Percentiles rank a stretch among this genome's conserved stretches.
phyloP scores from a whole-genome alignment of 1,284 basidiomycete species.

The Ceratobasidium sp. region DNA sequence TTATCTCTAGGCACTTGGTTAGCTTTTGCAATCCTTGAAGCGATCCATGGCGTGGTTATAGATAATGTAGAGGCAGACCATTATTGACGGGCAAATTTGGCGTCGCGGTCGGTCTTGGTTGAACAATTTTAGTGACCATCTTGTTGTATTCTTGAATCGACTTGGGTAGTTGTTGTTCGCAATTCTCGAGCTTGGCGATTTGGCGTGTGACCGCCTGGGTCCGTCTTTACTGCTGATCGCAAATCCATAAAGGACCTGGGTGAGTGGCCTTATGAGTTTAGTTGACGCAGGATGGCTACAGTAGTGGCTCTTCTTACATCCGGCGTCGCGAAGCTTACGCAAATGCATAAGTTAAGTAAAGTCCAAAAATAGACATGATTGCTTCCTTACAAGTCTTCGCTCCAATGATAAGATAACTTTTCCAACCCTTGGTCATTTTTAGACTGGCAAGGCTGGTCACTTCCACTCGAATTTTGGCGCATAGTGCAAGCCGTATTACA shows the following conservation, averaged over 20 bases:
- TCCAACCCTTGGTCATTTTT: no score
- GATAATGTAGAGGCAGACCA: conserved; percentile 1
- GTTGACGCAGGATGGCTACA: not conserved
- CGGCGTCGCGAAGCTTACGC: not conserved
- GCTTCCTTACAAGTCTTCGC: not conserved
- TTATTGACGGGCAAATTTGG: conserved; percentile 20
- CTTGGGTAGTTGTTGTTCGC: not conserved
- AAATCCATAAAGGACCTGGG: conserved; percentile 10
- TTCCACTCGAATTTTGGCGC: not conserved
- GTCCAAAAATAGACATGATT: no score
- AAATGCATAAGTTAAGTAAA: no score
- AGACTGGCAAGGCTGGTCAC: not conserved
- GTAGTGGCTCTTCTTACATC: not conserved
- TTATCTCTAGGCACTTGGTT: not conserved
- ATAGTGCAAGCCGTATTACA: no score
- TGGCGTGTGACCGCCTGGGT: not conserved
- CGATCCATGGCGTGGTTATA: not conserved
- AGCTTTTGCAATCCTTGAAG: not conserved
- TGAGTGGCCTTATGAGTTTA: not conserved
- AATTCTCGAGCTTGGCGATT: not conserved
- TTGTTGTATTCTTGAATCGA: conserved; percentile 9
- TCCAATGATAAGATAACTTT: not conserved
- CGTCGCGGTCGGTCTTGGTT: not conserved
- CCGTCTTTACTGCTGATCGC: conserved; percentile 6
- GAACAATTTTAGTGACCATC: not conserved